phyloP scores from a whole-genome alignment of 2,329 filamentous ascomycete genomes.

The Graphilbum ipis-grandicollis region DNA sequence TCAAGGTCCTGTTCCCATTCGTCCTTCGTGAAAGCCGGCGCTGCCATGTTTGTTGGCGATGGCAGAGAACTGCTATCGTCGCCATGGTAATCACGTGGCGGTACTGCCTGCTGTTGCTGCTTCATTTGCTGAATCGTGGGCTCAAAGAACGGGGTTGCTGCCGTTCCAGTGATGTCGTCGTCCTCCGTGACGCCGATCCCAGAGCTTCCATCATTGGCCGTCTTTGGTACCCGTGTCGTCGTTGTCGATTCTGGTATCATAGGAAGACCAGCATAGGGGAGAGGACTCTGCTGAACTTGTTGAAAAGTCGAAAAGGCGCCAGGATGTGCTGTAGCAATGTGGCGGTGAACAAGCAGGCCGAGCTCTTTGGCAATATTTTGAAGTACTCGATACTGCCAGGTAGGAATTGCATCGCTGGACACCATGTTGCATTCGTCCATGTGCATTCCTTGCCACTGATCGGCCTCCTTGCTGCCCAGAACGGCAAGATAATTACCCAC shows the following conservation, averaged over 20 bases:
- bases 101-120: no score
- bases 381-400: constrained; percentile 63
- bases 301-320: constrained; percentile 77
- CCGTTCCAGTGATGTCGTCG: constrained; percentile 9
- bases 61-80: background rate
- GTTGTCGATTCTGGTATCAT: constrained; percentile 26
- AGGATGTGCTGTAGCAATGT: constrained; percentile 57
- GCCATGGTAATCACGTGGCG: constrained; percentile 2
- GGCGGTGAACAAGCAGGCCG: constrained; percentile 64
- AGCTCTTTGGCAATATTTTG: constrained; percentile 78
- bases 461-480: background rate
- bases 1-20: constrained; percentile 93
- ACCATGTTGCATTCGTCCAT: constrained; percentile 12
- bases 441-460: constrained; percentile 8
- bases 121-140: constrained; percentile 23
- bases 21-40: constrained; percentile 40
- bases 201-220: constrained; percentile 4
- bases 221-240: background rate
- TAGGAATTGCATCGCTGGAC: constrained; percentile 15
- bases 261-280: constrained; percentile 66
- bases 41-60: background rate
- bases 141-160: constrained; percentile 28
- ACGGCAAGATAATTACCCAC: constrained; percentile 1
- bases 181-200: no score
- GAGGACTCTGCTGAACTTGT: constrained; percentile 41